These are phyloP conservation scores for Microbotryum scabiosae DNA, from an alignment of 1,284 basidiomycete species.

Conservation along the genomic window DNA sequence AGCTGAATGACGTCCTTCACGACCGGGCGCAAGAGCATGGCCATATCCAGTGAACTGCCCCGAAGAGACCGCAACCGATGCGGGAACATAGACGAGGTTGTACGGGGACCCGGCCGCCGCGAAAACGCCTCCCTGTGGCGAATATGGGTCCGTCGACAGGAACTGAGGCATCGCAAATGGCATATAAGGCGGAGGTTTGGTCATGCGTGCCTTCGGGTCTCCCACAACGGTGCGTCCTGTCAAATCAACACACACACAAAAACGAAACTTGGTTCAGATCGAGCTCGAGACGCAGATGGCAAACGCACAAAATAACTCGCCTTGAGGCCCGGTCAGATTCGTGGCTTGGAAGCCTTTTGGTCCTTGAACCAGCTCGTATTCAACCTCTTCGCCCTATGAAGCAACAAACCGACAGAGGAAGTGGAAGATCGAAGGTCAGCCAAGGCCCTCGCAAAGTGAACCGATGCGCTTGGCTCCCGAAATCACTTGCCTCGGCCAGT, in stretches of 20 bases:
- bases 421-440: neutral
- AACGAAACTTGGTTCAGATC: no score
- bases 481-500: conserved; percentile 30
- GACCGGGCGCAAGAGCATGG: neutral
- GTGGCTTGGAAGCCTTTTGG: conserved; percentile 35
- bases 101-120: neutral
- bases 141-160: no score
- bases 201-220: conserved; percentile 31
- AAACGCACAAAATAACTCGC: neutral
- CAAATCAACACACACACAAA: no score
- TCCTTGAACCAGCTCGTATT: conserved; percentile 35
- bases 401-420: neutral
- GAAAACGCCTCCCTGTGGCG: neutral
- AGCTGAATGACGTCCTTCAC: neutral
- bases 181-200: conserved; percentile 25
- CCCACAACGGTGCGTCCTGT: conserved; percentile 28
- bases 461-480: neutral
- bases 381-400: conserved; percentile 31
- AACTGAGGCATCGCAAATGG: conserved; percentile 8
- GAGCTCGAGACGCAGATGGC: neutral
- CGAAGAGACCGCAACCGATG: conserved; percentile 11
- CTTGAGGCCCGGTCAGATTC: conserved; percentile 34
- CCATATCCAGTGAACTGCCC: conserved; percentile 20
- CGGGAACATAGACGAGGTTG: conserved; percentile 28
- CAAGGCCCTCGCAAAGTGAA: neutral